phyloP scores from a whole-genome alignment of 805 yeast genomes.

The Lipomyces kockii region DNA sequence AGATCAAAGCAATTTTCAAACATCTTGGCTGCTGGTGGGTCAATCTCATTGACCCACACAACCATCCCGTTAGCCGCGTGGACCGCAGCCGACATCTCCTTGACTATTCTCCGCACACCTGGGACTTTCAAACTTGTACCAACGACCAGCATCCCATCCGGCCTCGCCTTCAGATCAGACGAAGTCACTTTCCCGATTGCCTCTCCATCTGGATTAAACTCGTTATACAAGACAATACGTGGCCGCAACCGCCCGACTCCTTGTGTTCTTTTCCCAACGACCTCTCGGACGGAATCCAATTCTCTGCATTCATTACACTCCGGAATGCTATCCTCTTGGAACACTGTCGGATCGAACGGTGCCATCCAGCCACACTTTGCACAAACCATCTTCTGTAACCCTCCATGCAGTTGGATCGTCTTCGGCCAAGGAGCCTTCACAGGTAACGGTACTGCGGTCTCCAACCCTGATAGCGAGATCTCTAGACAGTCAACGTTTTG shows the following conservation, averaged over 20 bases:
- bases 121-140: slow-evolving; percentile 88
- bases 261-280: slow-evolving; percentile 69
- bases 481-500: slow-evolving; percentile 89
- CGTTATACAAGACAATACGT: slow-evolving; percentile 70
- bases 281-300: slow-evolving; percentile 56
- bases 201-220: slow-evolving; percentile 86
- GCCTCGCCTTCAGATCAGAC: slow-evolving; percentile 62
- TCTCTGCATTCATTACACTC: slow-evolving; percentile 71
- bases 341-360: slow-evolving; percentile 57
- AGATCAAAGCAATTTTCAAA: slow-evolving; percentile 61
- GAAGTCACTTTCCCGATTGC: slow-evolving; percentile 77
- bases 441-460: slow-evolving; percentile 56
- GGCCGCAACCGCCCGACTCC: slow-evolving; percentile 68
- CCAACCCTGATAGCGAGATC: slow-evolving; percentile 55
- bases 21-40: slow-evolving; percentile 47
- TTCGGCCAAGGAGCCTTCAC: slow-evolving; percentile 54
- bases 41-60: slow-evolving; percentile 64
- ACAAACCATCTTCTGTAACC: slow-evolving; percentile 72
- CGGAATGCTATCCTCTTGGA: slow-evolving; percentile 52
- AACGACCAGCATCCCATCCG: slow-evolving; percentile 79
- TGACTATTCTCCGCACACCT: slow-evolving; percentile 65
- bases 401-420: slow-evolving; percentile 85
- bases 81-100: slow-evolving; percentile 62
- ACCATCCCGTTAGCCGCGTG: slow-evolving; percentile 62
- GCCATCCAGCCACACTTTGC: slow-evolving; percentile 70